Conservation (phyloP, 441 rosid genomes). For the Erodium chrysanthum region DNA sequence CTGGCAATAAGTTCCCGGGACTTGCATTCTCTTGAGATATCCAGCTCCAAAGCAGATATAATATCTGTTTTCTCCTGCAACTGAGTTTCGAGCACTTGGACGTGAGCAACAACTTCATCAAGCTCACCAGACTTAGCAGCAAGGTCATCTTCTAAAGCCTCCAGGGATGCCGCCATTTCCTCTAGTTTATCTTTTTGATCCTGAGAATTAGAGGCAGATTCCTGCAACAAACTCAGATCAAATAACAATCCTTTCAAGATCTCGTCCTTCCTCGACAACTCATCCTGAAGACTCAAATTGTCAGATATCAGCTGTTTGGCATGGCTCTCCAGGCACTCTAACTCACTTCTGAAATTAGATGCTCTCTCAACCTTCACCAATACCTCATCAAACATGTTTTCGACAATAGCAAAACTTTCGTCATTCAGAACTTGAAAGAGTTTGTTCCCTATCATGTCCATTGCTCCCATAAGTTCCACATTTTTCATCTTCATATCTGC, state of each 20-base stretch:
- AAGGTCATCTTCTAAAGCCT: slow-evolving; percentile 68
- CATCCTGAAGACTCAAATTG: slow-evolving; percentile 47
- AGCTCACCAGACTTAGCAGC: slow-evolving; percentile 51
- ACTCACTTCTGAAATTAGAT: slow-evolving; percentile 39
- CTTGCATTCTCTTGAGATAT: slow-evolving; percentile 33
- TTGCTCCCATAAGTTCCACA: slow-evolving; percentile 35
- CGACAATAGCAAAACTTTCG: slow-evolving; percentile 29
- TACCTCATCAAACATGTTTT: slow-evolving; percentile 37
- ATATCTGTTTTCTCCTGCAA: slow-evolving; percentile 54
- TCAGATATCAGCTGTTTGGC: slow-evolving; percentile 45
- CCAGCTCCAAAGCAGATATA: slow-evolving; percentile 43
- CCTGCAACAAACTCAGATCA: slow-evolving; percentile 87
- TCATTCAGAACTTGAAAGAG: slow-evolving; percentile 29
- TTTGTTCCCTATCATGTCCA: slow-evolving; percentile 21
- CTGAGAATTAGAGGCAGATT: slow-evolving; percentile 67
- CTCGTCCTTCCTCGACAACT: slow-evolving; percentile 76
- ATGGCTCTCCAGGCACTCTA: slow-evolving; percentile 44
- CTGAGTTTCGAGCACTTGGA: slow-evolving; percentile 51
- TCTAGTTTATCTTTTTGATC: slow-evolving; percentile 80
- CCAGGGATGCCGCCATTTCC: slow-evolving; percentile 50
- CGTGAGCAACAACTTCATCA: slow-evolving; percentile 40
- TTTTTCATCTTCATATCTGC: slow-evolving; percentile 42
- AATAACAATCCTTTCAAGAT: slow-evolving; percentile 69
- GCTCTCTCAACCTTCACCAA: slow-evolving; percentile 33
- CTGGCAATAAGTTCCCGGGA: slow-evolving; percentile 26